Evolutionary conservation across 805 yeast species (phyloP).

Genomic region (Ogataea philodendri): DNA sequence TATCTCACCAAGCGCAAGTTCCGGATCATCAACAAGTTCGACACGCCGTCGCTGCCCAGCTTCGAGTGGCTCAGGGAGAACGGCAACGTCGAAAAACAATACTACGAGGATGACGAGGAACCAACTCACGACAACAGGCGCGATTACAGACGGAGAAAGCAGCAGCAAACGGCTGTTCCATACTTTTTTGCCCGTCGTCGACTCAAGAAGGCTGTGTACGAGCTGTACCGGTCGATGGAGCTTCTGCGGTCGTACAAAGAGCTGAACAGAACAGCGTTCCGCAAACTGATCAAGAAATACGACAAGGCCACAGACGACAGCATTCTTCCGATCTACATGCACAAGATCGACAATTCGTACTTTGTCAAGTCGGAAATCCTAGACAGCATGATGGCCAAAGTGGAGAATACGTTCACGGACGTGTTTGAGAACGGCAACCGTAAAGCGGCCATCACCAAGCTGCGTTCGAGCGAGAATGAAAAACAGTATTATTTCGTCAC

Average conservation of each 20-base stretch:
- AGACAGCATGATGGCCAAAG: conserved; percentile 59
- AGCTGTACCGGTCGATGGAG: conserved; percentile 71
- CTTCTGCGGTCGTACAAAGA: conserved; percentile 67
- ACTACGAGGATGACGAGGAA: conserved; percentile 35
- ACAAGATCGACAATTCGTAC: conserved; percentile 53
- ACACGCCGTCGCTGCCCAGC: conserved; percentile 42
- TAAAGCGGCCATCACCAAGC: conserved; percentile 67
- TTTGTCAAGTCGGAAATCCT: conserved; percentile 62
- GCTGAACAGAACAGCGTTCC: conserved; percentile 81
- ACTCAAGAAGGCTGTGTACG: conserved; percentile 65
- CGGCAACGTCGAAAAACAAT: conserved; percentile 34
- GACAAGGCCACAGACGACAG: conserved; percentile 65
- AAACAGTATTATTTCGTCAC: conserved; percentile 44
- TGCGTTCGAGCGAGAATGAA: conserved; percentile 46
- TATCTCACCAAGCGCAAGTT: conserved; percentile 28
- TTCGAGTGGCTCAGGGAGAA: conserved; percentile 34
- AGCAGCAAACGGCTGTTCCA: conserved; percentile 39
- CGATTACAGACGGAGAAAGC: conserved; percentile 46
- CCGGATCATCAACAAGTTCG: conserved; percentile 36
- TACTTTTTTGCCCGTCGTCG: conserved; percentile 65
- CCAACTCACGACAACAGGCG: conserved; percentile 30
- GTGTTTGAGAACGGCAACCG: conserved; percentile 71
- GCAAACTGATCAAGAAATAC: conserved; percentile 86
- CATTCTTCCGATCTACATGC: conserved; percentile 49
- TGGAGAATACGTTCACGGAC: conserved; percentile 65